phyloP scores from a whole-genome alignment of 176 grass and related monocot species.

The Bromus sterilis region DNA sequence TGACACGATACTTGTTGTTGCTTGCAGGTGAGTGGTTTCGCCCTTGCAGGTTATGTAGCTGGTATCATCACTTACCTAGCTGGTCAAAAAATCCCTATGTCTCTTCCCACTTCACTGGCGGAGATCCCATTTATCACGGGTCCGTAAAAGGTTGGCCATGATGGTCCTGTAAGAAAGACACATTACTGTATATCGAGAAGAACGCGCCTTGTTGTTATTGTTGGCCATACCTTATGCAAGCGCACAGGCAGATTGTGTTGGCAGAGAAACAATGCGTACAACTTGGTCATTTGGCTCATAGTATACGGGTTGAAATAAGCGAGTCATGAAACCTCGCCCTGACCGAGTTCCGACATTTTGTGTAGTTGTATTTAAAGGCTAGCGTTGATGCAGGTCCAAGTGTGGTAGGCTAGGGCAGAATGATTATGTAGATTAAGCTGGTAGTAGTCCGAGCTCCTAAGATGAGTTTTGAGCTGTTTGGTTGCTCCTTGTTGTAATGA shows the following conservation, averaged over 20 bases:
- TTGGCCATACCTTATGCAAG: background rate
- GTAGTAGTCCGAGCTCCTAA: background rate
- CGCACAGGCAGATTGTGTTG: background rate
- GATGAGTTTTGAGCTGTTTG: background rate
- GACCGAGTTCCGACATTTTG: background rate
- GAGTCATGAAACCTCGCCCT: background rate
- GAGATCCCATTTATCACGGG: conserved; percentile 72
- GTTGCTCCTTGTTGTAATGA: background rate
- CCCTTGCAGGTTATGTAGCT: conserved; percentile 89
- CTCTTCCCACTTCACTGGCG: conserved; percentile 58
- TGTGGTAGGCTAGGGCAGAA: background rate
- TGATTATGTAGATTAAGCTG: background rate
- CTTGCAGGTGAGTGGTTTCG: conserved; percentile 86
- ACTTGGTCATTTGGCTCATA: background rate
- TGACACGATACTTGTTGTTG: conserved; percentile 7
- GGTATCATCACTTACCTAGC: conserved; percentile 77
- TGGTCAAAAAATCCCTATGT: conserved; percentile 45
- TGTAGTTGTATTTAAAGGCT: background rate
- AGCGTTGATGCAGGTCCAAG: background rate
- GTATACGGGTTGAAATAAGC: background rate
- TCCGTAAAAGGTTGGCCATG: conserved; percentile 25
- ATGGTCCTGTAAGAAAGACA: conserved; percentile 9
- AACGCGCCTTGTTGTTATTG: background rate
- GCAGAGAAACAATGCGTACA: background rate
- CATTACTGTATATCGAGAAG: background rate